phyloP scores from a whole-genome alignment of 2,329 filamentous ascomycete species.

The Stagonosporopsis vannaccii region DNA sequence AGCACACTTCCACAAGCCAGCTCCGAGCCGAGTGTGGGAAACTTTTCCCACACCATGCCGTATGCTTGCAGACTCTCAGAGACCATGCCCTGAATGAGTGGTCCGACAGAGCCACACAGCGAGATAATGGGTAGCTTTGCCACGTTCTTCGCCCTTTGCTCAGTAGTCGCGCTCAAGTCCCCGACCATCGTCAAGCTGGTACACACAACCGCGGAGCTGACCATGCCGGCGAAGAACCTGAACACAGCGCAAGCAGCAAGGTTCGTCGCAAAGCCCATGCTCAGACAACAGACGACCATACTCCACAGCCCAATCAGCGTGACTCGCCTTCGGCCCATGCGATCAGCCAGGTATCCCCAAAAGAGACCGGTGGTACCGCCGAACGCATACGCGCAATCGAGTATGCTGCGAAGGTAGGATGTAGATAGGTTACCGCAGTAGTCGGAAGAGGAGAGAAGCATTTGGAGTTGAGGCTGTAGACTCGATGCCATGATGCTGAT shows the following conservation, averaged over 20 bases:
- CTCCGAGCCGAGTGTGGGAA: conserved; percentile 54
- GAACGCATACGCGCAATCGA: conserved; percentile 58
- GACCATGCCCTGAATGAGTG: conserved; percentile 54
- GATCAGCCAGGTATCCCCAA: conserved; percentile 56
- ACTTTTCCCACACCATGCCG: conserved; percentile 53
- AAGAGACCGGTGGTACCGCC: conserved; percentile 55
- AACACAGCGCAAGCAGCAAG: conserved; percentile 53
- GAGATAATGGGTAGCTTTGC: conserved; percentile 55
- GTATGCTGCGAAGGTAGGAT: conserved; percentile 56
- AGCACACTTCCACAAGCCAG: conserved; percentile 54
- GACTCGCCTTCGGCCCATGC: conserved; percentile 53
- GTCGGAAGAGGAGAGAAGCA: conserved; percentile 54
- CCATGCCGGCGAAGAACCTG: conserved; percentile 54
- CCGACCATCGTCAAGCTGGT: conserved; percentile 57
- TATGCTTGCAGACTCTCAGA: conserved; percentile 52
- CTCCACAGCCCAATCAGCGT: conserved; percentile 54
- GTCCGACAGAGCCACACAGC: conserved; percentile 55
- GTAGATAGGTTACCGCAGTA: conserved; percentile 55
- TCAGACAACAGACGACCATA: conserved; percentile 55
- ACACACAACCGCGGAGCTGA: conserved; percentile 55
- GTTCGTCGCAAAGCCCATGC: conserved; percentile 56
- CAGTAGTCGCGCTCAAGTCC: conserved; percentile 49
- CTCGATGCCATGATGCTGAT: conserved; percentile 57
- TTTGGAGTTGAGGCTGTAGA: conserved; percentile 56
- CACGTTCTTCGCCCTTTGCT: conserved; percentile 52